A percentile compares a stretch with the other conserved stretches of the same genome.
phyloP scores from a whole-genome alignment of 2,329 filamentous ascomycete species.

The Colletotrichum graminicola region DNA sequence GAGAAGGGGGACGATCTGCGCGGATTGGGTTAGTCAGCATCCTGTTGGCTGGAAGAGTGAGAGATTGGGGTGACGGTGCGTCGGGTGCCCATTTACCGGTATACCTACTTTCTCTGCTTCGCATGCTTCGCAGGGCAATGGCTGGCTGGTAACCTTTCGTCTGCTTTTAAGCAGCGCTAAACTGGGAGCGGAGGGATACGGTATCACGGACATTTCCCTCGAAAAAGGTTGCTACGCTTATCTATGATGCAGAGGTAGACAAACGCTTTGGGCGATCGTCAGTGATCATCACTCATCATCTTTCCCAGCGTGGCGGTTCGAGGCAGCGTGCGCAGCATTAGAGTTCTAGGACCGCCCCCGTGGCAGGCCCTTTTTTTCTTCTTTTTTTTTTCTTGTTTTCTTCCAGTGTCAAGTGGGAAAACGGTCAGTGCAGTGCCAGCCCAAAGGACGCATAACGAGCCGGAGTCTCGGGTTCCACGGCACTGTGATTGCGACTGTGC shows the following conservation, averaged over 20 bases:
- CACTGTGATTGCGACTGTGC: neutral
- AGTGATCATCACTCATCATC: constrained; percentile 27
- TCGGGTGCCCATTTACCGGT: neutral
- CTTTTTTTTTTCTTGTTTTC: neutral
- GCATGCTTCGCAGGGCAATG: neutral
- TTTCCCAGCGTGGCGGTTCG: constrained; percentile 33
- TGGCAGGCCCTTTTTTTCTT: neutral
- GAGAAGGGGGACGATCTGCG: no score
- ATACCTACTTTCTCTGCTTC: no score
- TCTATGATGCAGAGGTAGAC: no score
- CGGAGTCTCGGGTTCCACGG: constrained; percentile 24
- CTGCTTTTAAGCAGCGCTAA: neutral
- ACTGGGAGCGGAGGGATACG: neutral
- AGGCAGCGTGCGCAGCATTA: constrained; percentile 7
- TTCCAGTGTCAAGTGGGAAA: constrained; percentile 10
- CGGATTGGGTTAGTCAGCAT: neutral
- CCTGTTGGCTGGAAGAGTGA: neutral
- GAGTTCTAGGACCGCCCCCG: constrained; percentile 1
- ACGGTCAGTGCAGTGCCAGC: constrained; percentile 15
- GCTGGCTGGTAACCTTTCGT: no score
- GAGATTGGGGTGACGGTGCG: neutral
- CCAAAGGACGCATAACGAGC: constrained; percentile 28
- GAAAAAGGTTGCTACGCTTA: neutral
- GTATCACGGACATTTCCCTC: neutral
- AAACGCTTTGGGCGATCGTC: constrained; percentile 5